Conservation (phyloP, 2,329 filamentous ascomycete species). For the Fusarium nygamai region DNA sequence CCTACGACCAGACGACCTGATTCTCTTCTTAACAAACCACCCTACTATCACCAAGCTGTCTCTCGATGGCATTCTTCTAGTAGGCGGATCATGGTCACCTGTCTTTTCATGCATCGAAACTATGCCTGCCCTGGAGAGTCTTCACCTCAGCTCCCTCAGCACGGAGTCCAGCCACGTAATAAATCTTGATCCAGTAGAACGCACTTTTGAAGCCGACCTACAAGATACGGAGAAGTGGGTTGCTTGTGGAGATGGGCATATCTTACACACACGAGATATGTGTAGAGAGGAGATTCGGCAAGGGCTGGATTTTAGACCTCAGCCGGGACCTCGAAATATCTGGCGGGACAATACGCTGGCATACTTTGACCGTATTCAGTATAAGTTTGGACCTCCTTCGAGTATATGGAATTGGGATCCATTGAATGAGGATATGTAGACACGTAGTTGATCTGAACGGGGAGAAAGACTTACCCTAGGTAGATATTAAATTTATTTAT, state of each 20-base stretch:
- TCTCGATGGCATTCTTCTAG: not conserved
- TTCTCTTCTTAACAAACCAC: not conserved
- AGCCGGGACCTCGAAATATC: not conserved
- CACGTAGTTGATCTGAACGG: too few relatives aligned
- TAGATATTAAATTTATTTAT: too few relatives aligned
- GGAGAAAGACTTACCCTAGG: not conserved
- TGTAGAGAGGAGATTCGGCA: not conserved
- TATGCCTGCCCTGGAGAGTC: not conserved
- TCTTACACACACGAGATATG: not conserved
- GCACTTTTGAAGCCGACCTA: not conserved
- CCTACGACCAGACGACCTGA: accelerated
- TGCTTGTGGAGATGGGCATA: not conserved
- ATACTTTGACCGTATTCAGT: not conserved
- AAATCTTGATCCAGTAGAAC: not conserved
- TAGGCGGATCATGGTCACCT: not conserved
- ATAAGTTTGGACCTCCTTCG: not conserved
- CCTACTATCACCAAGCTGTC: not conserved
- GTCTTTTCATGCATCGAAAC: not conserved
- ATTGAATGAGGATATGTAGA: not conserved
- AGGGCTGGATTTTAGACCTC: not conserved
- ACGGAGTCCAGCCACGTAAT: not conserved
- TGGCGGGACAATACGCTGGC: accelerated
- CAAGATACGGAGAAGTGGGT: not conserved
- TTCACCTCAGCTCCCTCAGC: not conserved
- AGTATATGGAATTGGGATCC: not conserved